A percentile compares a stretch with the other conserved stretches of the same genome.
These are phyloP conservation scores for Lactarius evosmus DNA, from an alignment of 768 basidiomycete genomes.

Conservation along the genomic window DNA sequence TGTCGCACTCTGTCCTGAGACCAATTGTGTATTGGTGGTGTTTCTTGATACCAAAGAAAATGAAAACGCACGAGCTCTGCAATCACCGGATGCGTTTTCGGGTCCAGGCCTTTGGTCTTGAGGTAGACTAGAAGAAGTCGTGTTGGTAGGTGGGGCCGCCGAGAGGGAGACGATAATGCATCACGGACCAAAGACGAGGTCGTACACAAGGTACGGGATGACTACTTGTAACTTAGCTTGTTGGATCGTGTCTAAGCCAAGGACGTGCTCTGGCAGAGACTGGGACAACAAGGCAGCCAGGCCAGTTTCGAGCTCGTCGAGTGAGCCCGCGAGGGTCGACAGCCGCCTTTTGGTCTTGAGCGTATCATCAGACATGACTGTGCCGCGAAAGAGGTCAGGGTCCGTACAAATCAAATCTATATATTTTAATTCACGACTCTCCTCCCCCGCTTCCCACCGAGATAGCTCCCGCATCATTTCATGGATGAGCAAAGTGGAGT, in stretches of 20 bases:
- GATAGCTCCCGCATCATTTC: not conserved
- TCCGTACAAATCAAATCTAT: not conserved
- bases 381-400: not conserved
- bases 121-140: conserved; percentile 58
- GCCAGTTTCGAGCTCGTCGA: conserved; percentile 64
- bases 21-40: not conserved
- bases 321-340: conserved; percentile 48
- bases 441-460: not conserved
- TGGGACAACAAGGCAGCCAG: conserved; percentile 67
- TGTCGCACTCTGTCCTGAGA: conserved; percentile 66
- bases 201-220: conserved; percentile 80
- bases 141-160: not conserved
- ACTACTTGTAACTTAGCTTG: conserved; percentile 79
- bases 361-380: conserved; percentile 38
- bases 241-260: conserved; percentile 65
- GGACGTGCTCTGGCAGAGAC: conserved; percentile 61
- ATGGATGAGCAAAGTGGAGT: conserved; percentile 4
- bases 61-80: conserved; percentile 55
- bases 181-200: conserved; percentile 76
- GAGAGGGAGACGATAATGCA: not conserved
- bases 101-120: conserved; percentile 75
- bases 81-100: conserved; percentile 72
- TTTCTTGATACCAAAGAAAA: not conserved
- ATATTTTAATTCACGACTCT: not conserved
- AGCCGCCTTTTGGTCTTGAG: conserved; percentile 42